A percentile compares a stretch with the other conserved stretches of the same genome.
Conservation (phyloP, 768 basidiomycete genomes). For the Lactifluus echinatus region DNA sequence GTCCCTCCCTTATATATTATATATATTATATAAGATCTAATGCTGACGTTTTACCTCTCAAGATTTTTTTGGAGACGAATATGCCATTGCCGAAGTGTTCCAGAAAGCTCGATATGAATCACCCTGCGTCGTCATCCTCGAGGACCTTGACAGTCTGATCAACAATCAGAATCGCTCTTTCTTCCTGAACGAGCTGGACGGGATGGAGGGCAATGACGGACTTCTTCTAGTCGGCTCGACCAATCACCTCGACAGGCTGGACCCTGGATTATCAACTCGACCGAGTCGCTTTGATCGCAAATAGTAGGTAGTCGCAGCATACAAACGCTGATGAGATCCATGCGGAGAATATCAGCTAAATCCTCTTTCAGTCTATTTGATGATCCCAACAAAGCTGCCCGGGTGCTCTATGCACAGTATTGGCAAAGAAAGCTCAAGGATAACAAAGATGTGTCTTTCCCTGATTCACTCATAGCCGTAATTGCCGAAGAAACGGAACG, state of each 20-base stretch:
- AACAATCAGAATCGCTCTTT: constrained; percentile 72
- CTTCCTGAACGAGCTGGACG: constrained; percentile 84
- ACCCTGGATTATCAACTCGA: constrained; percentile 64
- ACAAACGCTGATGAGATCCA: background rate
- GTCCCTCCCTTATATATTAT: background rate
- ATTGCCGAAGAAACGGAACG: constrained; percentile 50
- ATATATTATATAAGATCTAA: background rate
- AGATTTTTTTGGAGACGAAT: constrained; percentile 55
- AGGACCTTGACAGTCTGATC: constrained; percentile 72
- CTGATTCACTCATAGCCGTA: constrained; percentile 52
- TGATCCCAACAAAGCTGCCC: constrained; percentile 57
- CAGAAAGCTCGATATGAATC: constrained; percentile 58
- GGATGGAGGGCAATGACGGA: constrained; percentile 71
- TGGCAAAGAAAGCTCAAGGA: constrained; percentile 70
- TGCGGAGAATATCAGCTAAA: background rate
- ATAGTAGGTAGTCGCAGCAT: constrained; percentile 44
- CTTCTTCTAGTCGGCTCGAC: constrained; percentile 72
- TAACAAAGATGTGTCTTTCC: constrained; percentile 58
- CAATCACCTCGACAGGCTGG: constrained; percentile 76
- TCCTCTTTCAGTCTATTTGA: constrained; percentile 51
- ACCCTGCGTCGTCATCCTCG: constrained; percentile 59
- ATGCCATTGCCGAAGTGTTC: constrained; percentile 59
- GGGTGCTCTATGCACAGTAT: constrained; percentile 60
- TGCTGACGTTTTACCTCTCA: background rate
- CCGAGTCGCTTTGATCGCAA: constrained; percentile 85